Percentiles rank a stretch among this genome's conserved stretches.
phyloP scores from a whole-genome alignment of 2,329 filamentous ascomycete species.

The Cercospora sojina region DNA sequence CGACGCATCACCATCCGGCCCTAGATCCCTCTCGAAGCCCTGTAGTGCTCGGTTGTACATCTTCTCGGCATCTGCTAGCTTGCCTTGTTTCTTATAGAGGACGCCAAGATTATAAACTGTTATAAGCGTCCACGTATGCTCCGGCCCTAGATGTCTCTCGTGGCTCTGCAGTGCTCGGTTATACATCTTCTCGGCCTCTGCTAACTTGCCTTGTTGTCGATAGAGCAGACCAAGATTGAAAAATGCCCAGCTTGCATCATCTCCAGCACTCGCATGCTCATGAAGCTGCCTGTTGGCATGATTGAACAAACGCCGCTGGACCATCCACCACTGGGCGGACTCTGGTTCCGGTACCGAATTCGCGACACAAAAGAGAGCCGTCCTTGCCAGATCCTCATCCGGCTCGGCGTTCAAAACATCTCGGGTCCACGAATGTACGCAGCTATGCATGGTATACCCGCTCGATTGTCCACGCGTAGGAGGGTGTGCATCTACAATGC shows the following conservation, averaged over 20 bases:
- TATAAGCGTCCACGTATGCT: no score
- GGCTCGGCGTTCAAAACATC: background rate
- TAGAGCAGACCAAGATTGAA: background rate
- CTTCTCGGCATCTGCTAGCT: no score
- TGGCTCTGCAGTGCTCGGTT: no score
- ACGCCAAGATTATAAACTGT: no score
- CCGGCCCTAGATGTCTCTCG: no score
- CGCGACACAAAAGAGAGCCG: background rate
- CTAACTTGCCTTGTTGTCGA: background rate
- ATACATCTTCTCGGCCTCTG: no score
- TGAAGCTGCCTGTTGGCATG: background rate
- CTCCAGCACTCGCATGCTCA: background rate
- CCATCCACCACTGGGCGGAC: background rate
- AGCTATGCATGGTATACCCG: background rate
- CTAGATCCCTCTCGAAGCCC: no score
- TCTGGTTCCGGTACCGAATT: no score
- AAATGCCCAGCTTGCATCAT: background rate
- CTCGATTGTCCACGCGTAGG: background rate
- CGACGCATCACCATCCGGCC: no score
- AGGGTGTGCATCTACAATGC: background rate
- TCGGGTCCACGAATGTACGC: background rate
- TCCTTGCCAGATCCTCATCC: background rate
- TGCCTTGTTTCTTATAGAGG: no score
- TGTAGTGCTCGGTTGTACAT: no score
- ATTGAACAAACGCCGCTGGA: background rate